Base-by-base conservation (phyloP, 1,284 basidiomycete genomes). In the Vanrija pseudolonga region DNA sequence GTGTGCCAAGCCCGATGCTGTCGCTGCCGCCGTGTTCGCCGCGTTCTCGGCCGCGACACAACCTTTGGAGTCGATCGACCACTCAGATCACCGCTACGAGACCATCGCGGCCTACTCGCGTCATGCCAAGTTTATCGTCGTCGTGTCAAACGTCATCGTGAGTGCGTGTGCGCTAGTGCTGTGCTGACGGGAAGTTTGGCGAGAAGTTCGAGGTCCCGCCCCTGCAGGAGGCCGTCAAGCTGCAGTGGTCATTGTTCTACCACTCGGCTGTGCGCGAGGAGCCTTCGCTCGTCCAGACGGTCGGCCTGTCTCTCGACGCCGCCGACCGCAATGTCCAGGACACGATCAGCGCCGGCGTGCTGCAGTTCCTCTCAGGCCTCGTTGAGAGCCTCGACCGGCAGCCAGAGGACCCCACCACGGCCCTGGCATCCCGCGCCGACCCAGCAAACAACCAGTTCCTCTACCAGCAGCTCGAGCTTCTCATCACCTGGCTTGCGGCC, bases 201-300 rank as follows among this genome's bases (percentile, higher is more conserved):
- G 73, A 74, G 28, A 61, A 62, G 18, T 97, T 93, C 90, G 83
- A 82, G 44, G 84, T 88, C 9, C 78, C 82, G 1, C 85, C 85
- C 4, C 76, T 97, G n/a, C 88, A 88, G 66, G 87, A 90, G 1
- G 81, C 84, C 0, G 71, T 94, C 4, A 77, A 87, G 11, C 81
- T 98, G 28, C 88, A 91, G 64, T 96, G 91, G 90, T 87, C 89
- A 0, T 78, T 94, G 51, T 91, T 88, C 73, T 80, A 90, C 63
- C 85, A 87, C 1, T 85, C 89, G 52, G 82, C 84, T 5, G 80
- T 89, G 22, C 84, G 86, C 65, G 81, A 83, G 19, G 84, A 90
- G 61, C 77, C 84, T 0, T 77, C 80, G 7, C 74, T 93, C 45
- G 61, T 55, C 51, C 71, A 66, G 84, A 45, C 48, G 1, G 86